Percentiles rank a stretch among this genome's conserved stretches.
phyloP scores from a whole-genome alignment of 2,329 filamentous ascomycete species.

The Penicillium sp. region DNA sequence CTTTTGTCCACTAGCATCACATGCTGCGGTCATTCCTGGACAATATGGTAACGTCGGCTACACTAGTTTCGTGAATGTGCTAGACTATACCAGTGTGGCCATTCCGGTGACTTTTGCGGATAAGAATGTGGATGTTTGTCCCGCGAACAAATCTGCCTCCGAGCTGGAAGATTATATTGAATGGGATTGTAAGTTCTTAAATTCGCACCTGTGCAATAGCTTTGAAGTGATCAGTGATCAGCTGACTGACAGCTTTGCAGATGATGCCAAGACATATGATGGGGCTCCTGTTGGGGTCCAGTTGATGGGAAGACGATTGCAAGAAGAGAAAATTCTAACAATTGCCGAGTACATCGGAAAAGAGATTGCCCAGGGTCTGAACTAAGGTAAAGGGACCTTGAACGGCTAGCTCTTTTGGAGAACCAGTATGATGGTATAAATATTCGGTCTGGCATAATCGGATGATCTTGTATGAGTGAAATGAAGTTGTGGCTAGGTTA shows the following conservation, averaged over 20 bases:
- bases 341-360: conserved; percentile 44
- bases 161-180: conserved; percentile 48
- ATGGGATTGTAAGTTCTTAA: conserved; percentile 47
- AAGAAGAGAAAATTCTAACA: conserved; percentile 54
- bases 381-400: neutral
- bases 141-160: conserved; percentile 40
- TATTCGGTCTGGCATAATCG: neutral
- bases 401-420: neutral
- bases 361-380: conserved; percentile 13
- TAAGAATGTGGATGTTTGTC: conserved; percentile 49
- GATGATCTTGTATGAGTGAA: neutral
- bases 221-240: neutral
- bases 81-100: conserved; percentile 58
- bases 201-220: neutral
- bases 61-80: conserved; percentile 51
- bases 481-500: neutral
- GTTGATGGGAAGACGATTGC: conserved; percentile 50
- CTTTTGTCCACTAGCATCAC: conserved; percentile 45
- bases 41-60: conserved; percentile 52
- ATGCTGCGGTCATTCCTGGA: conserved; percentile 42
- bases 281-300: conserved; percentile 52
- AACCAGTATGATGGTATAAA: neutral
- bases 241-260: conserved; percentile 28
- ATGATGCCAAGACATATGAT: conserved; percentile 52
- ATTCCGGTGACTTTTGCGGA: conserved; percentile 59